phyloP scores from a whole-genome alignment of 2,329 filamentous ascomycete genomes.

The Penicillium sp. region DNA sequence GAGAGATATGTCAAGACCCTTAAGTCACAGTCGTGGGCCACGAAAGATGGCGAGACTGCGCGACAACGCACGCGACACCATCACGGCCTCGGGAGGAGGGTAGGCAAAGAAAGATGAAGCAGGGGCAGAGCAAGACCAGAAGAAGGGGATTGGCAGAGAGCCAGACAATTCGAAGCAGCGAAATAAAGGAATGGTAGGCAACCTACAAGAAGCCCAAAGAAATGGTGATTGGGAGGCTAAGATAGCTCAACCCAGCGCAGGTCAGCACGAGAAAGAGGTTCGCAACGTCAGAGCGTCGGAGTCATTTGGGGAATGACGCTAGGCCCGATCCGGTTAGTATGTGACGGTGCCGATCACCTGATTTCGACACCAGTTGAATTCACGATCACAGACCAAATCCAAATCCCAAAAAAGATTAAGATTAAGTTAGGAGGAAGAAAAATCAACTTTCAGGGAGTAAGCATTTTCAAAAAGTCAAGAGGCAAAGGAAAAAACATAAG shows the following conservation, averaged over 20 bases:
- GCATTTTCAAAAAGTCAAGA: too few relatives aligned
- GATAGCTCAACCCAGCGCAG: conserved; percentile 6
- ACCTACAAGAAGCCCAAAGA: conserved; percentile 42
- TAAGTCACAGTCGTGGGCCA: conserved; percentile 4
- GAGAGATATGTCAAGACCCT: conserved; percentile 16
- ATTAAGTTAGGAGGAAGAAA: too few relatives aligned
- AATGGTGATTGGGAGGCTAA: conserved; percentile 7
- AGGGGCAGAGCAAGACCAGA: conserved; percentile 12
- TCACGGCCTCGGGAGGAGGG: conserved; percentile 8
- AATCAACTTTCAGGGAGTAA: too few relatives aligned
- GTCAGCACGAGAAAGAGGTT: background rate
- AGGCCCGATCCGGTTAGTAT: background rate
- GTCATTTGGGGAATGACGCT: conserved; percentile 3
- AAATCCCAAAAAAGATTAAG: too few relatives aligned
- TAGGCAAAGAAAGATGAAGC: conserved; percentile 13
- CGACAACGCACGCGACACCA: conserved; percentile 17
- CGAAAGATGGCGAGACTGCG: conserved; percentile 14
- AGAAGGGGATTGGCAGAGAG: conserved; percentile 6
- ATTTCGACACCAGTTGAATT: too few relatives aligned
- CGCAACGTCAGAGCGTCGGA: background rate
- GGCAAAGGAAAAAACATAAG: too few relatives aligned
- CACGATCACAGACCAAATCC: too few relatives aligned
- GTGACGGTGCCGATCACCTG: too few relatives aligned
- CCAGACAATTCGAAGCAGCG: conserved; percentile 4
- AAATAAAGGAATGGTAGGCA: conserved; percentile 26